Evolutionary conservation across 495 filamentous ascomycete species (phyloP).

Genomic region (Penicillium coffeae): DNA sequence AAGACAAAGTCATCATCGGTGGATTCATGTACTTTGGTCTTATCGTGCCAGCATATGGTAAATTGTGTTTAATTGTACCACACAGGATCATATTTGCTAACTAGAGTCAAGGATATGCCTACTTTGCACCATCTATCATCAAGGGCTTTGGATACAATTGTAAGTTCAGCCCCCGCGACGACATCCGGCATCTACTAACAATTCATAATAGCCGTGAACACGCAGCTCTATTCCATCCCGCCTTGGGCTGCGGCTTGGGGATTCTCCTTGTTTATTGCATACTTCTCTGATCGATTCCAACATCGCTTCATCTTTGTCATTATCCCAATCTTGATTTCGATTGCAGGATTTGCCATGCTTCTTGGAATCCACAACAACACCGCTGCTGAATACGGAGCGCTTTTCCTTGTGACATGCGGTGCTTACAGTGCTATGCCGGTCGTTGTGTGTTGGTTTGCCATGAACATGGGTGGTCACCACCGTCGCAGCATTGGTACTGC

Average conservation of each 20-base stretch:
- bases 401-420: constrained; percentile 66
- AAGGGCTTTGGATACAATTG: constrained; percentile 56
- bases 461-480: constrained; percentile 88
- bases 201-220: constrained; percentile 51
- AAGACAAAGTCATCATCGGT: constrained; percentile 66
- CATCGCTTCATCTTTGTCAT: constrained; percentile 77
- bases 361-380: constrained; percentile 58
- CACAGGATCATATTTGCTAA: not conserved
- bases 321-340: constrained; percentile 57
- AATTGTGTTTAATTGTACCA: constrained; percentile 15
- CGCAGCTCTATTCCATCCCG: constrained; percentile 79
- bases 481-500: constrained; percentile 77
- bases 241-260: constrained; percentile 77
- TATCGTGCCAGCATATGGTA: constrained; percentile 81
- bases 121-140: constrained; percentile 79
- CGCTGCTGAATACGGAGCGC: constrained; percentile 63
- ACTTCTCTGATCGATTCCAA: constrained; percentile 59
- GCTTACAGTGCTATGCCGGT: constrained; percentile 74
- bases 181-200: constrained; percentile 17
- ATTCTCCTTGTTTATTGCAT: constrained; percentile 72
- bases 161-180: constrained; percentile 15
- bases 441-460: constrained; percentile 88
- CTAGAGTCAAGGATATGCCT: constrained; percentile 50
- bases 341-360: constrained; percentile 71
- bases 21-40: constrained; percentile 82